Base-by-base conservation (phyloP, 495 filamentous ascomycete genomes). In the Trypethelium eluteriae region DNA sequence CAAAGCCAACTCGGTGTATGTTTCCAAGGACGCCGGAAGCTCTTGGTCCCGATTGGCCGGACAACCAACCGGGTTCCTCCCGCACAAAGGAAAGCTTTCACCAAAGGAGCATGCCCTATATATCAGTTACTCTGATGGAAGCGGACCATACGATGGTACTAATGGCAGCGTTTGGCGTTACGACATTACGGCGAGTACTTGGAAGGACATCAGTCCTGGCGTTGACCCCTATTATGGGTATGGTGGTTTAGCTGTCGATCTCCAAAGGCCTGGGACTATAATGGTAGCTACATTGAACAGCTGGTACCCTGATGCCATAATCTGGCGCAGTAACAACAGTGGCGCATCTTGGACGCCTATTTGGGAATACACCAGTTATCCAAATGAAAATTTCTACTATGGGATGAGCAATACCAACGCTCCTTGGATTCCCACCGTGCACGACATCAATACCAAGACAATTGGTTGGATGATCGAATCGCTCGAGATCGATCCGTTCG, bases 381-480 rank as follows among this genome's bases (percentile, higher is more conserved):
- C 83, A 2, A 57, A 78, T 2, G 69, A 75, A 70, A 79, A 80
- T 65, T 74, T 69, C 39, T 81, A 81, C 69, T 83, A 66, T 66
- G 73, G 57, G 66, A 65, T 61, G 64, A 66, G 71, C 66, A 76
- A 76, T 59, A 72, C 74, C 38, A 80, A 75, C 62, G 82, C 76
- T 12, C 81, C 79, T 39, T 83, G 82, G 82, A 78, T 79, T 32
- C 53, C 53, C 36, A 36, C 18, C 32, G 53, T 14, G 6, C 71
- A 77, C 78, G 70, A 70, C 75, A 39, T 81, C 77, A 39, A 73
- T 66, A 79, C 71, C 18, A 81, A 82, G 72, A 77, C 78, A 39
- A 75, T 86, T 34, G 85, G 84, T 46, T 86, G 85, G 84, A 86
- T 86, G 85, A 84, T 87, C 39, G 84, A 86, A 63, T 77, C 83